Percentiles rank a stretch among this genome's conserved stretches.
Evolutionary conservation across 345 rosid species (phyloP).

Genomic region (Arabidopsis arenosa): DNA sequence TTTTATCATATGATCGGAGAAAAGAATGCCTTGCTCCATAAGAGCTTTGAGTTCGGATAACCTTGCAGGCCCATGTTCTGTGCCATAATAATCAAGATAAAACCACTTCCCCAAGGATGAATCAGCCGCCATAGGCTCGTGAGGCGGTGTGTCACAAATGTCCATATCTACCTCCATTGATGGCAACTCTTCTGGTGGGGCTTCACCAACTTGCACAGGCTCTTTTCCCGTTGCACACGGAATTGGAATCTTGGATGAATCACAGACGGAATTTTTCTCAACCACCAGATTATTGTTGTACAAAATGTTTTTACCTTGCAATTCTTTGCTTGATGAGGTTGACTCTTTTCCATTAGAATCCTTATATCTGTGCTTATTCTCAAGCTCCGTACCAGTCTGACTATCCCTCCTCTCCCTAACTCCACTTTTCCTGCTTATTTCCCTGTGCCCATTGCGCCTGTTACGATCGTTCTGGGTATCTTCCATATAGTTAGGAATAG

Average conservation of each 20-base stretch:
- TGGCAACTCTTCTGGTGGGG: slow-evolving; percentile 68
- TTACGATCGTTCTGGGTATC: slow-evolving; percentile 65
- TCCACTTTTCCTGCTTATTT: slow-evolving; percentile 64
- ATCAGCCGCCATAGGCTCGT: slow-evolving; percentile 64
- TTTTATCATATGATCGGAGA: slow-evolving; percentile 89
- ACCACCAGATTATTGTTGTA: slow-evolving; percentile 46
- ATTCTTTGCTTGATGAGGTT: slow-evolving; percentile 54
- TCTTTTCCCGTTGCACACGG: slow-evolving; percentile 52
- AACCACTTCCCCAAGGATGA: slow-evolving; percentile 82
- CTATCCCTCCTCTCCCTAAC: slow-evolving; percentile 64
- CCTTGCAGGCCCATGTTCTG: slow-evolving; percentile 85
- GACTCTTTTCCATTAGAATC: slow-evolving; percentile 59
- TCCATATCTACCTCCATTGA: slow-evolving; percentile 99
- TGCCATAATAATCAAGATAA: slow-evolving; percentile 89
- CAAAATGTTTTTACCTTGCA: slow-evolving; percentile 55
- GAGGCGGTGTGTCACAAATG: slow-evolving; percentile 88
- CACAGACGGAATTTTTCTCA: slow-evolving; percentile 56
- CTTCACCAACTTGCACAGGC: slow-evolving; percentile 54
- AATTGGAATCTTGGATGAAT: slow-evolving; percentile 55
- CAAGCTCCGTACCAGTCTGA: slow-evolving; percentile 58
- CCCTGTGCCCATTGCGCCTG: slow-evolving; percentile 54
- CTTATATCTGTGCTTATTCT: slow-evolving; percentile 59
- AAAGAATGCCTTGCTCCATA: slow-evolving; percentile 80
- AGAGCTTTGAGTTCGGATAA: slow-evolving; percentile 79
- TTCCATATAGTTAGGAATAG: slow-evolving; percentile 62